phyloP scores from a whole-genome alignment of 1,284 basidiomycete genomes.

The Trichosporon faecale region DNA sequence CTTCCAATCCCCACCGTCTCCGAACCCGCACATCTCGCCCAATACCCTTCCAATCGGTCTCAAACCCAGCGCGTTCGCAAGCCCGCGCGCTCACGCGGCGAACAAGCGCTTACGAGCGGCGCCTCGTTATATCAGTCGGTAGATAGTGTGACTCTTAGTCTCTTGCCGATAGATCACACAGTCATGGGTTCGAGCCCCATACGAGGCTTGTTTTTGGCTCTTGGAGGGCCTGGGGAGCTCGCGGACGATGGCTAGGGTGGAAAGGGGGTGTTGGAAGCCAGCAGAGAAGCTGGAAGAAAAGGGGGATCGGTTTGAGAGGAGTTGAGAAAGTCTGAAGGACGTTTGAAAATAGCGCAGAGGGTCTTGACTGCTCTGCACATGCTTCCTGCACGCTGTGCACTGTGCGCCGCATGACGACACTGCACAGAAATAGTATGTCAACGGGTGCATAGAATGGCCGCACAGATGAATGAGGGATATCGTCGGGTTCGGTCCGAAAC shows the following conservation, averaged over 20 bases:
- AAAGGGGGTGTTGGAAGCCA: no score
- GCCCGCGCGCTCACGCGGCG: not conserved
- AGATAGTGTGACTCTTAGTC: slow-evolving; percentile 1
- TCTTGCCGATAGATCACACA: not conserved
- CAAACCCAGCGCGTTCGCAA: not conserved
- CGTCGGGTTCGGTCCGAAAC: not conserved
- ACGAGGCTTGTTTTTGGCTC: not conserved
- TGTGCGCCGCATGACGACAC: no score
- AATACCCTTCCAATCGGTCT: not conserved
- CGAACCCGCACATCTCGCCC: not conserved
- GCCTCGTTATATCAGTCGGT: slow-evolving; percentile 3
- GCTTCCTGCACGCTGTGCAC: no score
- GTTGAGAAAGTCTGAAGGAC: no score
- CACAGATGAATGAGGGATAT: not conserved
- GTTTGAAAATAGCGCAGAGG: not conserved
- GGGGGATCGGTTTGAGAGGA: no score
- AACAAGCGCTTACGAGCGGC: not conserved
- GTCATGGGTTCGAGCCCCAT: slow-evolving; percentile 5
- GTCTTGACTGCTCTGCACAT: not conserved
- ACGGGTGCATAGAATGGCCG: not conserved
- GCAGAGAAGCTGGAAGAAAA: no score
- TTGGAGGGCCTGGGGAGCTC: not conserved
- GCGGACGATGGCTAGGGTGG: not conserved
- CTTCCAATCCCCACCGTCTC: not conserved
- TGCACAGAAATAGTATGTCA: no score